Base-by-base conservation (phyloP, 176 grass and related monocot genomes). In the Zizania latifolia region DNA sequence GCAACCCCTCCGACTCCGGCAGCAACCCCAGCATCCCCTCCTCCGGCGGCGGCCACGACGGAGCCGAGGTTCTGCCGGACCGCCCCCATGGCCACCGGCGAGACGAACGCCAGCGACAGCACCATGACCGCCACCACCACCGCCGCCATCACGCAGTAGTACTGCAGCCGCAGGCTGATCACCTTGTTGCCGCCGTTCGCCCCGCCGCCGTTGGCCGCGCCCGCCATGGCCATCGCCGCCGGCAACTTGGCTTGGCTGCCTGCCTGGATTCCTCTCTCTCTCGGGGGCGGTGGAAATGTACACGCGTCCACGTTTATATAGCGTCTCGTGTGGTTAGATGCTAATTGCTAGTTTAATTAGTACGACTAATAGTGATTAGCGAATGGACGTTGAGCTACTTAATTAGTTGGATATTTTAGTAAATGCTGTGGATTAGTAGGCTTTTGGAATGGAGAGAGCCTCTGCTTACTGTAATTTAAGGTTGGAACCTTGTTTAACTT, bases 111-210 rank as follows among this genome's bases (percentile, higher is more conserved):
- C 9, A 88, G 45, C 35, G 86, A 88, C 43, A 84, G 80, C 69
- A 83, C 86, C 70, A 80, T 79, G 3, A 84, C 76, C 22, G 23
- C 36, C 22, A 79, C 81, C 70, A 53, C 76, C 56, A 38, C 86
- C 13, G 81, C 86, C 44, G 76, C 81, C 43, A 88, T 57, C 35
- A 88, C 70, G 81, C 81, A 84, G 76, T 71, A 88, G 81, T 88
- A 84, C 86, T 80, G 86, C 76, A 62, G 21, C n/a, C 81, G 81
- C 70, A 88, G 70, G 70, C 76, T 88, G 70, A 88, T 56, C 70
- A 75, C 27, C 80, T 78, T 80, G 67, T 79, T 67, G 26, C 29
- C 53, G 4, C 63, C 26, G 15, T 44, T 44, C n/a, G 15, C 31
- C 7, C 51, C 72, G 2, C 15, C 41, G 61, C 40, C 68, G 75